Evolutionary conservation across 2,329 filamentous ascomycete species (phyloP).

Genomic region (Juglanconis sp.): DNA sequence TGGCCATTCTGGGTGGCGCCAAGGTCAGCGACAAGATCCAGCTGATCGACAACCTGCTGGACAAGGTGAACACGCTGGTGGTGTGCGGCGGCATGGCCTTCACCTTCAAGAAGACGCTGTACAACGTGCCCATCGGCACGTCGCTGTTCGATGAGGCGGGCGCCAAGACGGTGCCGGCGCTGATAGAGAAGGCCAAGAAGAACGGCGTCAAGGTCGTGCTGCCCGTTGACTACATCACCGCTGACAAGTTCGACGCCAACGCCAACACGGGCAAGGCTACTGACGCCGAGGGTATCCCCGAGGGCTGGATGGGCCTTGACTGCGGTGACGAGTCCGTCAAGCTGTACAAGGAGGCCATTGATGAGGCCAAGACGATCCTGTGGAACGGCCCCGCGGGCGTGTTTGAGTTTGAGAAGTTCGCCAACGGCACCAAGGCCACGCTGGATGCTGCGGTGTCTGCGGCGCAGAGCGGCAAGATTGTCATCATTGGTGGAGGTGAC

Average conservation of each 20-base stretch:
- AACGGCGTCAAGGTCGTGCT: constrained; percentile 94
- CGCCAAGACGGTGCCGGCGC: constrained; percentile 80
- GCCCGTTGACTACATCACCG: constrained; percentile 92
- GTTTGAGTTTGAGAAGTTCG: constrained; percentile 95
- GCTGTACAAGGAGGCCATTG: constrained; percentile 84
- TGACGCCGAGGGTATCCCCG: constrained; percentile 84
- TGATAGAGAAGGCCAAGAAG: constrained; percentile 94
- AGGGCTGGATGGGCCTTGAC: constrained; percentile 98
- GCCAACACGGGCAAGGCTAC: constrained; percentile 78
- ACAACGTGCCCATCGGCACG: constrained; percentile 84
- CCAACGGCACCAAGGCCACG: constrained; percentile 85
- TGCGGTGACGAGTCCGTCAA: constrained; percentile 85
- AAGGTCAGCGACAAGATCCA: constrained; percentile 99
- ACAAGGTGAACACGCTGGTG: constrained; percentile 95
- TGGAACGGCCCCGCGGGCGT: constrained; percentile 98
- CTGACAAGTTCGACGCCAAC: constrained; percentile 88
- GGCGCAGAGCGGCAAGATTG: constrained; percentile 81
- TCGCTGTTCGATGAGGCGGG: constrained; percentile 92
- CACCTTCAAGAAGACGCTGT: constrained; percentile 99
- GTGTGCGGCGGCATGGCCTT: constrained; percentile 98
- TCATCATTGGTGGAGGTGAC: constrained; percentile 98
- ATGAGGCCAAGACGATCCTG: constrained; percentile 88
- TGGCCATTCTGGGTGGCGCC: constrained; percentile 95
- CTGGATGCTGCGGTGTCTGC: constrained; percentile 84
- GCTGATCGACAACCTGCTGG: constrained; percentile 96